Evolutionary conservation across 768 basidiomycete species (phyloP).

Genomic region (Boletus pseudo-olivaceus): DNA sequence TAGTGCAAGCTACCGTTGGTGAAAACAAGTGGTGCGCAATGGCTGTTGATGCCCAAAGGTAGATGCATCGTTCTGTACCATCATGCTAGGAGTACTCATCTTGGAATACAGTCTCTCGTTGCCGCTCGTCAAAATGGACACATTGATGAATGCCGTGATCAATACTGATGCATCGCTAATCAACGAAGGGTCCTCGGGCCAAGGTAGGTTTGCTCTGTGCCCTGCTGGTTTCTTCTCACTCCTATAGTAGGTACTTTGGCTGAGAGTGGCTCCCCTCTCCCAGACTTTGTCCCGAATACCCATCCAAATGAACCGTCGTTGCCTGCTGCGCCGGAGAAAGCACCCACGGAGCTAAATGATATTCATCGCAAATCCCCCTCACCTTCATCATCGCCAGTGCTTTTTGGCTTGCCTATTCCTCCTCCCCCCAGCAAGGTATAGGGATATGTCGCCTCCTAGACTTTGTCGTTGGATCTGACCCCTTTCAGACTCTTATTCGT

Average conservation of each 20-base stretch:
- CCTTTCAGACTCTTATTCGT: conserved; percentile 23
- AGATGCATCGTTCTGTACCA: conserved; percentile 7
- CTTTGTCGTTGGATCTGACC: not conserved
- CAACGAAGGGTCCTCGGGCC: conserved; percentile 16
- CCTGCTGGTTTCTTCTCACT: not conserved
- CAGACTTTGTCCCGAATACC: conserved; percentile 51
- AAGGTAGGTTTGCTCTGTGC: conserved; percentile 13
- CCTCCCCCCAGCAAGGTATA: conserved; percentile 26
- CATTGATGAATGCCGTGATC: conserved; percentile 51
- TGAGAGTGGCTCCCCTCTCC: conserved; percentile 37
- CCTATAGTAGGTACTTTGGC: not conserved
- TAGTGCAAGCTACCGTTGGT: conserved; percentile 51
- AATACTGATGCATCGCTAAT: conserved; percentile 35
- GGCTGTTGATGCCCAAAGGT: conserved; percentile 51
- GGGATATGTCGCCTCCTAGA: not conserved
- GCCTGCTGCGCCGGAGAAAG: conserved; percentile 17
- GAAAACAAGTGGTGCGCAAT: conserved; percentile 53
- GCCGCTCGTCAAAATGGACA: conserved; percentile 42
- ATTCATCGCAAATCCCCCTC: conserved; percentile 6
- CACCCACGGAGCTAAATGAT: conserved; percentile 13
- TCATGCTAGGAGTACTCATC: conserved; percentile 5
- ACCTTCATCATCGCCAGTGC: conserved; percentile 19
- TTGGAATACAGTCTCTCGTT: conserved; percentile 35
- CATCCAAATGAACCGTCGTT: conserved; percentile 49
- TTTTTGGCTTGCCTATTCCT: conserved; percentile 18